Conservation (phyloP, 495 filamentous ascomycete species). For the Hypomontagnella monticulosa region DNA sequence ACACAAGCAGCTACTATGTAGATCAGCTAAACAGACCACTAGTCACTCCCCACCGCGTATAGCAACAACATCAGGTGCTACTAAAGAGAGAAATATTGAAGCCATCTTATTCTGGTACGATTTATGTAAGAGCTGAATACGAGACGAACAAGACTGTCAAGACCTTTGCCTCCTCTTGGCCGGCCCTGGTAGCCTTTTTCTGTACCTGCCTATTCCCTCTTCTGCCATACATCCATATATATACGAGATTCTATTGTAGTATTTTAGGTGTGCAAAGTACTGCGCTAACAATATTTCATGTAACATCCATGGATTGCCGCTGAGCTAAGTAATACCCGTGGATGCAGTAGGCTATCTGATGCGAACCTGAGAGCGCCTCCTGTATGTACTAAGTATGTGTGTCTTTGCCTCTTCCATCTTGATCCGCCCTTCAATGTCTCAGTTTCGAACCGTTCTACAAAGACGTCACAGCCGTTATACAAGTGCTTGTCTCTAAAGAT, state of each 20-base stretch:
- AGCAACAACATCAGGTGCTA: too few species aligned
- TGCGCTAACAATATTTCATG: slow-evolving; percentile 8
- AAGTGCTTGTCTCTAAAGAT: slow-evolving; percentile 13
- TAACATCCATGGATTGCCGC: neutral
- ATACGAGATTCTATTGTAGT: slow-evolving; percentile 17
- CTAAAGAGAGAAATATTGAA: too few species aligned
- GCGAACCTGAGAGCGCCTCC: neutral
- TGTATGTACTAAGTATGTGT: neutral
- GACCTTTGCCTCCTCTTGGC: slow-evolving; percentile 19
- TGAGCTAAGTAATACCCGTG: neutral
- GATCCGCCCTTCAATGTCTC: slow-evolving; percentile 8
- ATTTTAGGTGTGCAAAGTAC: slow-evolving; percentile 12
- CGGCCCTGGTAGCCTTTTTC: neutral
- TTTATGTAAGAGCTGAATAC: slow-evolving; percentile 7
- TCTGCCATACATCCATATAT: slow-evolving; percentile 4
- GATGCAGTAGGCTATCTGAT: slow-evolving; percentile 9
- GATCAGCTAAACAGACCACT: neutral
- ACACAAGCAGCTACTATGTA: too few species aligned
- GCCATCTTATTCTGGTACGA: neutral
- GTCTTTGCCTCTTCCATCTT: slow-evolving; percentile 3
- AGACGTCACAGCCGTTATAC: slow-evolving; percentile 29
- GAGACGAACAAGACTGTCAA: slow-evolving; percentile 10
- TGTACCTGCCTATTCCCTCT: slow-evolving; percentile 18
- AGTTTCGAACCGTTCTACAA: slow-evolving; percentile 36
- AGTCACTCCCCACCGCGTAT: neutral